Evolutionary conservation across 805 yeast species (phyloP).

Genomic region (Ascoidea asiatica): DNA sequence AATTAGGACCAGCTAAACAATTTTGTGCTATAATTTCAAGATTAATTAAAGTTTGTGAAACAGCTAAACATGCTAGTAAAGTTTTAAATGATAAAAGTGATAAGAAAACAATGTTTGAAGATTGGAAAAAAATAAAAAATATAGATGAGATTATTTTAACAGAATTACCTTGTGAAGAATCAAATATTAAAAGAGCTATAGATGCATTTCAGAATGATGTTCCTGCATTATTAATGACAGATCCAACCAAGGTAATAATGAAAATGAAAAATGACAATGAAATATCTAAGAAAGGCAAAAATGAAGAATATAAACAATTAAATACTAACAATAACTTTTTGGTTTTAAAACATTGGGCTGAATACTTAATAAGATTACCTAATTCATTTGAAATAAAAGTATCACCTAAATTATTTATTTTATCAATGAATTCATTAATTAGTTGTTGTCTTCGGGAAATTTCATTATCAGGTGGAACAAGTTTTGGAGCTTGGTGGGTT

Average conservation of each 20-base stretch:
- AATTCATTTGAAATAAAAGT: slow-evolving; percentile 28
- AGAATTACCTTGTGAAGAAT: slow-evolving; percentile 35
- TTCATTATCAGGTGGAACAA: slow-evolving; percentile 39
- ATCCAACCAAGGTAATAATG: slow-evolving; percentile 4
- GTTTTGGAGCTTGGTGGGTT: slow-evolving; percentile 68
- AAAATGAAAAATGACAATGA: slow-evolving; percentile 4
- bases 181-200: slow-evolving; percentile 19
- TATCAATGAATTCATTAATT: slow-evolving; percentile 37
- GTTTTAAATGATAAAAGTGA: slow-evolving; percentile 31
- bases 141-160: slow-evolving; percentile 28
- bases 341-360: slow-evolving; percentile 17
- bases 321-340: no score
- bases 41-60: slow-evolving; percentile 38
- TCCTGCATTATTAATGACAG: slow-evolving; percentile 17
- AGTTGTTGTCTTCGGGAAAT: slow-evolving; percentile 52
- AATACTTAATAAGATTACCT: slow-evolving; percentile 28
- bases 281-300: neutral
- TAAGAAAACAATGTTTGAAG: slow-evolving; percentile 35
- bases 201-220: slow-evolving; percentile 23
- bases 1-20: slow-evolving; percentile 36
- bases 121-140: slow-evolving; percentile 42
- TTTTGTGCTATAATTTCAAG: slow-evolving; percentile 41
- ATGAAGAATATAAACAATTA: no score
- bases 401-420: slow-evolving; percentile 40
- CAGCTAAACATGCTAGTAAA: slow-evolving; percentile 34